Evolutionary conservation across 225 moss, liverwort and hornwort species (phyloP), one percentile per base, ranked within the genome.

Genomic region (Lunularia cruciata): DNA sequence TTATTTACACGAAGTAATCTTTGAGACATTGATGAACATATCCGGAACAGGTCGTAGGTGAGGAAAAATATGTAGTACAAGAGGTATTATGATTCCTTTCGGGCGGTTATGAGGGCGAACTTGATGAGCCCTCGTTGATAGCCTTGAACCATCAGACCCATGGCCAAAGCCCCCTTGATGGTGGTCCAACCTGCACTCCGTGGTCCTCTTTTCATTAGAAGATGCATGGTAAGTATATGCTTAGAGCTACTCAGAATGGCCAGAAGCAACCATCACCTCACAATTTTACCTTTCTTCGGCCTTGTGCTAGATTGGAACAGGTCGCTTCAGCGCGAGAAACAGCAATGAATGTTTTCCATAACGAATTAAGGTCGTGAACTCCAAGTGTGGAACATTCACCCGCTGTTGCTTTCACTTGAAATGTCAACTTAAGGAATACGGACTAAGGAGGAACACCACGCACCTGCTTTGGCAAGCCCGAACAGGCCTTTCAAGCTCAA

Each of bases 71-170:
- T 38, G 25, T 30, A 48, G 60, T 40, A 65, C 25, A 75, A 70
- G 25, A 0, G 79, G 80, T 8, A 36, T 30, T 56, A 68, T 22
- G 26, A 39, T 26, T 52, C 25, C 77, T 98, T 98, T 43, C 74
- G 83, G 8, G 87, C 89, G 45, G 88, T 89, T 66, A 98, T 91
- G 61, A 93, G 77, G 0, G 88, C 93, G 59, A 98, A 93, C 69
- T 98, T 98, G 79, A 98, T 91, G 6, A 93, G 93, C 23, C 96
- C 96, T 46, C 76, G 82, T 79, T 91, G 90, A 66, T 91, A 98
- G 32, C 96, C 96, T 83, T 87, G 86, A 20, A 98, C 85, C 96
- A 98, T 98, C 20, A 88, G 81, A 28, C 73, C 82, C 96, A 98
- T 98, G 1, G 93, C 96, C 18, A 93, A 73, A 43, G 96, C 96